Evolutionary conservation across 306 rosid species (phyloP), one percentile per base, ranked within the genome.

Genomic region (Gynostemma pentaphyllum): DNA sequence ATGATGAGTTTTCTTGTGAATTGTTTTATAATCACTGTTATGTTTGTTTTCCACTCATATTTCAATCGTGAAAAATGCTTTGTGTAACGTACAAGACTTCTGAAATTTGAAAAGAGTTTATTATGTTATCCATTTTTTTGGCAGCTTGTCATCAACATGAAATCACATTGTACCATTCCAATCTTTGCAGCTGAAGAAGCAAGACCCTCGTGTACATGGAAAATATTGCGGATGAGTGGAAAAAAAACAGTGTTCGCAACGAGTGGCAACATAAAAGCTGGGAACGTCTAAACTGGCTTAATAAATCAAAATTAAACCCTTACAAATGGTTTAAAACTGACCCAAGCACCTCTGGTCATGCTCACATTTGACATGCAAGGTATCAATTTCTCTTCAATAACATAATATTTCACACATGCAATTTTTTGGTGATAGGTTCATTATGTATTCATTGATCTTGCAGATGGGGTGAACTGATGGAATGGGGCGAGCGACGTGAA

Each of bases 341-440:
- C 53, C 95, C 97, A 63, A 81, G 67, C 75, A 84, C 90, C 24
- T 80, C 80, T 47, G 97, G 97, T 14, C 97, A 90, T 45, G 95
- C 97, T 75, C 97, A 90, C 71, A 74, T 87, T 57, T 90, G 97
- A 95, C 97, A 87, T 78, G 97, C 87, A 81, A 87, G 95, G 97
- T 90, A 80, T 48, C 9, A 48, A 16, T 8, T 48, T 14, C 22
- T 48, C 22, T 21, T 48, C 21, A 1, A 48, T 45, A 19, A 45
- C 16, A 0, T 12, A 45, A 45, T 12, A 45, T 13, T 45, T 45
- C 16, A 45, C 49, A 45, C 49, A 10, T n/a, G n/a, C n/a, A n/a
- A n/a, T n/a, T n/a, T n/a, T n/a, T n/a, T n/a, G n/a, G n/a, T n/a
- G n/a, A n/a, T n/a, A n/a, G n/a, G n/a, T n/a, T n/a, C n/a, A n/a